Conservation (phyloP, 441 rosid genomes). For the Mallotus repandus region DNA sequence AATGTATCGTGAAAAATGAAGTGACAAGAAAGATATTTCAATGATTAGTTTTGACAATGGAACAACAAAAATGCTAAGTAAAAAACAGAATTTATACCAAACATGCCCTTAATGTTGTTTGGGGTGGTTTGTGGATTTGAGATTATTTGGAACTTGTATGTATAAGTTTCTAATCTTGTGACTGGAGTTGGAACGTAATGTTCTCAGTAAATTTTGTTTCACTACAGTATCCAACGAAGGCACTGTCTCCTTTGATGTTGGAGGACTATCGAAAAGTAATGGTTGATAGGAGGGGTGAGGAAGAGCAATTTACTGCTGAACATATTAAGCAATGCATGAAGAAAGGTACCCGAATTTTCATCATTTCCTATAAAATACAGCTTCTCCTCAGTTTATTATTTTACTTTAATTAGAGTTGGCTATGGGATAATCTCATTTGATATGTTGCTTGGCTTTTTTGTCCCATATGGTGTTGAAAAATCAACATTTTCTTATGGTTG, state of each 20-base stretch:
- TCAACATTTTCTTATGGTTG: not conserved
- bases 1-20: too few species aligned
- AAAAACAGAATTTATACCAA: not conserved
- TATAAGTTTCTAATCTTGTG: not conserved
- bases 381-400: too few species aligned
- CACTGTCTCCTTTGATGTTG: conserved; percentile 88
- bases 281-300: conserved; percentile 96
- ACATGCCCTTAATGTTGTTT: not conserved
- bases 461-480: not conserved
- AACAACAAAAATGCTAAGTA: not conserved
- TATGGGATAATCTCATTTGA: too few species aligned
- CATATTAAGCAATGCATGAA: conserved; percentile 79
- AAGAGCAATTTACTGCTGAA: conserved; percentile 71
- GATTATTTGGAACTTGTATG: too few species aligned
- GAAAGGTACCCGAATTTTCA: conserved; percentile 47
- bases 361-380: too few species aligned
- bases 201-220: conserved; percentile 7
- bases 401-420: too few species aligned
- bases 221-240: conserved; percentile 90
- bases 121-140: not conserved
- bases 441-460: too few species aligned
- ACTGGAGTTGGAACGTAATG: conserved; percentile 1
- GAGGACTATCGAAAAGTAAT: conserved; percentile 87
- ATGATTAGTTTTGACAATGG: not conserved
- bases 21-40: too few species aligned